A percentile compares a stretch with the other conserved stretches of the same genome.
phyloP scores from a whole-genome alignment of 2,329 filamentous ascomycete genomes.

The Fusarium newnesense region DNA sequence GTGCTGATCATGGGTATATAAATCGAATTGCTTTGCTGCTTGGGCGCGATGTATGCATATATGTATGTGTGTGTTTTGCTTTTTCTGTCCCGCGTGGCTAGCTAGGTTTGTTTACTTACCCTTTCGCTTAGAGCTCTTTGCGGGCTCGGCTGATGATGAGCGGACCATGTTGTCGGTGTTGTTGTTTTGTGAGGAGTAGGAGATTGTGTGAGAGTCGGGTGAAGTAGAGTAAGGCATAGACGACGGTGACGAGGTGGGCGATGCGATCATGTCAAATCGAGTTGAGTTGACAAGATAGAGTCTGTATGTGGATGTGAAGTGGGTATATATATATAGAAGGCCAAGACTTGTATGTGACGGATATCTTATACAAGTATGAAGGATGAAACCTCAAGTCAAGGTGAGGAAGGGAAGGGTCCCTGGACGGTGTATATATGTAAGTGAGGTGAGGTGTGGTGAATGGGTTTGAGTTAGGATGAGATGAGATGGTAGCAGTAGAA shows the following conservation, averaged over 20 bases:
- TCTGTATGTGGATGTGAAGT: conserved; percentile 13
- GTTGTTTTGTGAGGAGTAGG: conserved; percentile 8
- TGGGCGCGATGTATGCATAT: background rate
- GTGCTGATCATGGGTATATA: conserved; percentile 1
- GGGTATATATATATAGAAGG: conserved; percentile 21
- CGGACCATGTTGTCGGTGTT: conserved; percentile 50
- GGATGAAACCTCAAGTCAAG: background rate
- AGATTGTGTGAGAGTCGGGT: conserved; percentile 10
- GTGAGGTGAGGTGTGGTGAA: conserved; percentile 29
- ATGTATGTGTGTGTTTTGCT: background rate
- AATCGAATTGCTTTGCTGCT: background rate
- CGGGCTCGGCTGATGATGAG: conserved; percentile 56
- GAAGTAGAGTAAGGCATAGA: conserved; percentile 29
- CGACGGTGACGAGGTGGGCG: conserved; percentile 13
- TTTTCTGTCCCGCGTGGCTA: background rate
- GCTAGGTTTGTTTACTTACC: conserved; percentile 47
- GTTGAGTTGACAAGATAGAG: background rate
- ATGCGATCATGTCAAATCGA: conserved; percentile 28
- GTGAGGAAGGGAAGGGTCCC: conserved; percentile 3
- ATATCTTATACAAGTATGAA: conserved; percentile 23
- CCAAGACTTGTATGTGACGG: conserved; percentile 22
- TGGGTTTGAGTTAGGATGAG: conserved; percentile 24
- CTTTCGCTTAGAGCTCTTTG: conserved; percentile 58
- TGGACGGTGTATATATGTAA: conserved; percentile 38
- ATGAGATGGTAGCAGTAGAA: conserved; percentile 29